These are phyloP conservation scores for Prunus yedoensis DNA, from an alignment of 331 rosid genomes.

Conservation along the genomic window DNA sequence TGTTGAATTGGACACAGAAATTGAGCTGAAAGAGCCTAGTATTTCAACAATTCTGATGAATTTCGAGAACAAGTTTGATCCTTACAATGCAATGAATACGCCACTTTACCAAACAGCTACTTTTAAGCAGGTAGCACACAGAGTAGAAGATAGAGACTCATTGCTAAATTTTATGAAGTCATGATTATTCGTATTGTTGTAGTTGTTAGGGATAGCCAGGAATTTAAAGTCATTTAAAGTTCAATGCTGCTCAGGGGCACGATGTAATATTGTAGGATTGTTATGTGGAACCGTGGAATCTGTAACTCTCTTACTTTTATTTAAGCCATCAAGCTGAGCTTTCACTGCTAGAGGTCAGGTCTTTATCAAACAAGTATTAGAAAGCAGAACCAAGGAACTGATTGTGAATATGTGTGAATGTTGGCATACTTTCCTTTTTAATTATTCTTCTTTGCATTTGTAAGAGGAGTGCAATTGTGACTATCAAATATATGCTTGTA, in stretches of 20 bases:
- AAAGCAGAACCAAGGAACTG: background rate
- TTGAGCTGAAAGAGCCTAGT: slow-evolving; percentile 56
- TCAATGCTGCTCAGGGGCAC: background rate
- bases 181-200: background rate
- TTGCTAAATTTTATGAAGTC: background rate
- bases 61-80: slow-evolving; percentile 75
- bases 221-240: background rate
- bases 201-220: background rate
- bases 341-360: background rate
- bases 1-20: slow-evolving; percentile 39
- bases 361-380: background rate
- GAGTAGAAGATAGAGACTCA: background rate
- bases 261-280: background rate
- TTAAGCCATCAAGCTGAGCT: background rate
- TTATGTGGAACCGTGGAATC: background rate
- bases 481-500: background rate
- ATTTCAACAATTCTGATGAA: slow-evolving; percentile 76
- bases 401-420: background rate
- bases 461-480: background rate
- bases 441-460: background rate
- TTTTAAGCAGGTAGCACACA: slow-evolving; percentile 73
- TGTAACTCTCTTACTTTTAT: background rate
- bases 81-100: slow-evolving; percentile 65
- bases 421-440: background rate
- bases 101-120: slow-evolving; percentile 96